Conservation (phyloP, 352 stramenopile genomes). For the Hyaloperonospora brassicae region DNA sequence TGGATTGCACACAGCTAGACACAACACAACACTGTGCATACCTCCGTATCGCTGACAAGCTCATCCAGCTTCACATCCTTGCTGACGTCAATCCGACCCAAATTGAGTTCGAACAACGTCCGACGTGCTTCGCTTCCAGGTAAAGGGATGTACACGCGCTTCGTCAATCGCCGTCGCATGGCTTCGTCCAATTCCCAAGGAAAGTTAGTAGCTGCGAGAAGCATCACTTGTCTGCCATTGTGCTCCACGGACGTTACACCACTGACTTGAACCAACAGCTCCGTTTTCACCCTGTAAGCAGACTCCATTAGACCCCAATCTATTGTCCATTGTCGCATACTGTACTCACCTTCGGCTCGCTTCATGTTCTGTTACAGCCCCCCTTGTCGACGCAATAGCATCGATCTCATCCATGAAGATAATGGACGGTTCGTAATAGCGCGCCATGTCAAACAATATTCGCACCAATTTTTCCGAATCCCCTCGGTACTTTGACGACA, state of each 20-base stretch:
- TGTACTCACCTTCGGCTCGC: constrained; percentile 55
- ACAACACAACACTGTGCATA: constrained; percentile 11
- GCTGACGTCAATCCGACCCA: constrained; percentile 67
- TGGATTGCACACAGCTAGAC: neutral
- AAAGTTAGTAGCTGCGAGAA: constrained; percentile 94
- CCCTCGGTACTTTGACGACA: constrained; percentile 91
- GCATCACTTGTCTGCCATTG: constrained; percentile 66
- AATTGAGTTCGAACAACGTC: constrained; percentile 71
- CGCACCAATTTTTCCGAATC: constrained; percentile 94
- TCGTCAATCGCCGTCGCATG: constrained; percentile 91
- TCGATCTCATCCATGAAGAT: constrained; percentile 99
- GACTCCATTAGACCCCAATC: neutral
- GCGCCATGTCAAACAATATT: constrained; percentile 97
- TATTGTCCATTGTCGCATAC: neutral
- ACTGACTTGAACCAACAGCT: constrained; percentile 97
- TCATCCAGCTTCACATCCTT: constrained; percentile 71
- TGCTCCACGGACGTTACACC: constrained; percentile 70
- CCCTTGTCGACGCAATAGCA: constrained; percentile 76
- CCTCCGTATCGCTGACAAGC: constrained; percentile 61
- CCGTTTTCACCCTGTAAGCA: constrained; percentile 89
- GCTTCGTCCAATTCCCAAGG: constrained; percentile 96
- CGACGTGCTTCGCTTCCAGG: constrained; percentile 44
- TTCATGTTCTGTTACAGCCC: constrained; percentile 75
- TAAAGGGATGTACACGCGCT: constrained; percentile 87
- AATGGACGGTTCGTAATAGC: constrained; percentile 94